Evolutionary conservation across 768 basidiomycete genomes (phyloP), one percentile per base, ranked within the genome.

Genomic region (Pleurotus sapidus): DNA sequence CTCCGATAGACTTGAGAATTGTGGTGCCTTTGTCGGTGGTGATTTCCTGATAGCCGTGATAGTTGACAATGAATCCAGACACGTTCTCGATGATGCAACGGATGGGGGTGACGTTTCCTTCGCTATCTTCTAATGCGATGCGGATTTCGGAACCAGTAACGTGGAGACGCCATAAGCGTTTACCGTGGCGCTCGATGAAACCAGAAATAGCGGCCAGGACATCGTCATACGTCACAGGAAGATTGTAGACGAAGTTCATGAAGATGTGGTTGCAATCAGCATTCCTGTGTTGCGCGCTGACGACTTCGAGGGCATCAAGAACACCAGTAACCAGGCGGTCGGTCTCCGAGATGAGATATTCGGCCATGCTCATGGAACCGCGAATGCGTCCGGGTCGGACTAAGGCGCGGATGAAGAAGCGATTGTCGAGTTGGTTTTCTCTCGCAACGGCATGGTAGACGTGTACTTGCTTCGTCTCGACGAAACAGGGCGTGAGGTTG

Each of bases 181-280:
- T 98, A 59, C 97, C 97, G 67, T 99, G 97, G 39, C 97, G 89
- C 64, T 98, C 97, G 64, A 99, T 95, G 79, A 99, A 99, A 43
- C 97, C 97, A n/a, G 95, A 88, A 57, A 98, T 92, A 12, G 97
- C 97, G 47, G 93, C 91, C 55, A 98, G 85, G 6, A 98, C 95
- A 65, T 98, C 96, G 60, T 98, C 95, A 65, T 98, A 98, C 34
- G 88, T 88, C 60, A 99, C 95, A 25, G 88, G 84, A 46, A 99
- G 88, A 69, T 91, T 93, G 82, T 98, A 98, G 65, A 98, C 87
- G 71, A 98, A 99, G 78, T 98, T 98, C 86, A 98, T 88, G 78
- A 94, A 95, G 70, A 98, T 97, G 70, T 98, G 95, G 72, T 98
- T 98, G 77, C 93, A 95, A 68, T 98, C 96, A 3, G 96, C 91